Base-by-base conservation (phyloP, 1,139 yeast species). In the Kodamaea sp. region DNA sequence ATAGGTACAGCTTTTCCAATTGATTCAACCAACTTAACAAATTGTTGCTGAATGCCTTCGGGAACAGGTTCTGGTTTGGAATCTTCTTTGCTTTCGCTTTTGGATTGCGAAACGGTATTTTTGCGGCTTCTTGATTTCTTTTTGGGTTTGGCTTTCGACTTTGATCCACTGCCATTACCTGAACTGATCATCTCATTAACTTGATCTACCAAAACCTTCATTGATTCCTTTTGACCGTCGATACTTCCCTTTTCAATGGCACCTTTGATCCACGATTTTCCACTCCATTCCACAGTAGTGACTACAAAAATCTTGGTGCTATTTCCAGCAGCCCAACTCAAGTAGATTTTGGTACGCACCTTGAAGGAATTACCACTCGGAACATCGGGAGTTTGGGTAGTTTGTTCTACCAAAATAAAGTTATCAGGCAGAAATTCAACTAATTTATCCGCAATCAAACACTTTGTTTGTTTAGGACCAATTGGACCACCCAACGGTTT, bases 401-500 rank as follows among this genome's bases (percentile, higher is more conserved):
- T 57, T 48, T 85, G 90, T 24, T 78, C 73, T 3, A 87, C 82
- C 23, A 76, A 63, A 26, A 83, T 73, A 39, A 62, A 67, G 21
- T 71, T 63, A 10, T 80, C 76, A 29, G 80, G 60, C 53, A 87
- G 87, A 60, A 71, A 78, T 29, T 73, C 71, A 39, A 83, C 80
- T 30, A 87, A 61, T 7, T 75, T 71, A 49, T 94, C 99, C 2
- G 80, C 80, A 36, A 88, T 79, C 11, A 73, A 54, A 64, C 98
- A 94, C 47, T 75, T 78, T 3, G 98, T 90, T 55, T 90, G 96
- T 53, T 90, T 92, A 5, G 98, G 98, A 0, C 98, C 98, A 39
- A 94, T 79, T 0, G 96, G 78, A 1, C 83, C 90, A 39, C 71
- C 69, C 41, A 94, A 67, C 3, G 96, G 97, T 57, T 90, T 90